These are phyloP conservation scores for Choanephora cucurbitarum DNA, from an alignment of 371 early-diverging fungal genomes.

Conservation along the genomic window DNA sequence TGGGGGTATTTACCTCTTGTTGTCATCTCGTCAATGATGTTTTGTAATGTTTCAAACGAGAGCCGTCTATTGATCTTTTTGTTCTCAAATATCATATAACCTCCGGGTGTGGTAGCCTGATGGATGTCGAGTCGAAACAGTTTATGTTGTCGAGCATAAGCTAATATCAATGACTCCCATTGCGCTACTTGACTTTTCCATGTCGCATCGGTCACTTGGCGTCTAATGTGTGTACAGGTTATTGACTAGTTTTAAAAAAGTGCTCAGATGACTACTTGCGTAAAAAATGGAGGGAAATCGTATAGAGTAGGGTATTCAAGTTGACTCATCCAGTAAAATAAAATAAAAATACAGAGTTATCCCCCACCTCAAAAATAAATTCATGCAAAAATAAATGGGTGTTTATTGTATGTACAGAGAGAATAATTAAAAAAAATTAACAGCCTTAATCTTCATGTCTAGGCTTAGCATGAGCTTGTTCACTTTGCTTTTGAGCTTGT, in stretches of 20 bases:
- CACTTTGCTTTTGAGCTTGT: slow-evolving; percentile 14
- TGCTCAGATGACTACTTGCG: slow-evolving; percentile 50
- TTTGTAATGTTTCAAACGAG: slow-evolving; percentile 62
- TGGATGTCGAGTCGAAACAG: slow-evolving; percentile 68
- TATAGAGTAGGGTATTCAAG: slow-evolving; percentile 79
- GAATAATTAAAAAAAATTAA: too few relatives aligned
- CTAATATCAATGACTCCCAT: slow-evolving; percentile 79
- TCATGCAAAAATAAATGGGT: too few relatives aligned
- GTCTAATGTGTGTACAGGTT: slow-evolving; percentile 41
- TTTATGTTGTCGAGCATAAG: slow-evolving; percentile 64
- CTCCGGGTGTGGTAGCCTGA: slow-evolving; percentile 55
- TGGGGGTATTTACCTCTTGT: too few relatives aligned
- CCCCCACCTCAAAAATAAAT: too few relatives aligned
- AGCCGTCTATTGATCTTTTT: slow-evolving; percentile 61
- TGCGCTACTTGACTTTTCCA: slow-evolving; percentile 80
- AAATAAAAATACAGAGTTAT: background rate
- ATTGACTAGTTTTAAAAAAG: too few relatives aligned
- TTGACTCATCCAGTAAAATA: slow-evolving; percentile 15
- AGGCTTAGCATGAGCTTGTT: slow-evolving; percentile 7
- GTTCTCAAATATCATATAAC: slow-evolving; percentile 68
- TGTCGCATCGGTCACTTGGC: slow-evolving; percentile 81
- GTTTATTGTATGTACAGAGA: too few relatives aligned
- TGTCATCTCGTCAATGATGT: slow-evolving; percentile 76
- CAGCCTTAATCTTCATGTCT: background rate
- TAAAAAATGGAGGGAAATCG: slow-evolving; percentile 90